A percentile compares a stretch with the other conserved stretches of the same genome.
phyloP scores from a whole-genome alignment of 2,329 filamentous ascomycete species.

The Nothophaeocryptopus gaeumannii region DNA sequence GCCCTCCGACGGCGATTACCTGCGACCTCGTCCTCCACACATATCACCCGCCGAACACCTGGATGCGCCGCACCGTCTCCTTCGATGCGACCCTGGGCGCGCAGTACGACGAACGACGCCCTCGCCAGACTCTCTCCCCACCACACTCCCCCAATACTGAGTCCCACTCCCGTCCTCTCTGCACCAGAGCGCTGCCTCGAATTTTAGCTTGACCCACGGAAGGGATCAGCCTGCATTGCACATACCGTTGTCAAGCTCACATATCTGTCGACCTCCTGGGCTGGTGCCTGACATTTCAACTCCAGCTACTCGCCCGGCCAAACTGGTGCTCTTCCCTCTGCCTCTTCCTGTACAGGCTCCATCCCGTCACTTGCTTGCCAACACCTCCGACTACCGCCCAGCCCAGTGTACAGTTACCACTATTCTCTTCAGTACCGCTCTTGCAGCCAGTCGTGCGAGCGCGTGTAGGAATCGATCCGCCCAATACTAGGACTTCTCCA shows the following conservation, averaged over 20 bases:
- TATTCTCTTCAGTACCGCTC: too few species aligned
- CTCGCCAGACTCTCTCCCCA: too few species aligned
- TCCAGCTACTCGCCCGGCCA: too few species aligned
- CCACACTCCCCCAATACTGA: too few species aligned
- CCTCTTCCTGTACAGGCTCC: not conserved
- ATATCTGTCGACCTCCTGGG: constrained; percentile 25
- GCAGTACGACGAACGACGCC: too few species aligned
- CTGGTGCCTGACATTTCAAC: constrained; percentile 11
- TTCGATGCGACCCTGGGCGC: not conserved
- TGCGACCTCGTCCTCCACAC: constrained; percentile 9
- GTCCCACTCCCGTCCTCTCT: not conserved
- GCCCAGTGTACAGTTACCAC: constrained; percentile 6
- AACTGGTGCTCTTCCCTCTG: constrained; percentile 1
- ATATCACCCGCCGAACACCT: constrained; percentile 7
- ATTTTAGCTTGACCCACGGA: constrained; percentile 21
- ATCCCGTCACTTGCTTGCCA: too few species aligned
- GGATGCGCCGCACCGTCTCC: too few species aligned
- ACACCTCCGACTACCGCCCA: too few species aligned
- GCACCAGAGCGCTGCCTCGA: constrained; percentile 10
- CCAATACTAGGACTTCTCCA: too few species aligned
- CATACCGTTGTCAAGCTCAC: constrained; percentile 24
- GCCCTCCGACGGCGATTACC: constrained; percentile 3
- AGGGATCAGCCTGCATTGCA: constrained; percentile 27
- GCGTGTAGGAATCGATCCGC: too few species aligned
- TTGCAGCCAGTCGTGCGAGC: too few species aligned